Percentiles rank a stretch among this genome's conserved stretches.
These are phyloP conservation scores for Cryptococcus amylolentus DNA, from an alignment of 1,284 basidiomycete genomes.

Conservation along the genomic window DNA sequence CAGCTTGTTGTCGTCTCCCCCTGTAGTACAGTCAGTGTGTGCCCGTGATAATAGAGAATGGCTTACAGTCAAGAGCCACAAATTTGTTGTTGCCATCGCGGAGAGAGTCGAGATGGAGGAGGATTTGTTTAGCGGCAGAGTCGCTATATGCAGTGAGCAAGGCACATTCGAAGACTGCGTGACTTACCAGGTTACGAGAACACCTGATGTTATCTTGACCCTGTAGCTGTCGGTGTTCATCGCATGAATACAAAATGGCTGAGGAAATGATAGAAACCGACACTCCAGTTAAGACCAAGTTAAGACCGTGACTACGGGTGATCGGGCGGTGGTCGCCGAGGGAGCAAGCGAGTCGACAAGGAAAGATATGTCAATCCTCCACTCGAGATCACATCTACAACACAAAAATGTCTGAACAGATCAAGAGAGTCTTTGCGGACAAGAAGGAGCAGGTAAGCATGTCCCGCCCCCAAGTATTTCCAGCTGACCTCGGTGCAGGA, in stretches of 20 bases:
- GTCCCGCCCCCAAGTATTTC: background rate
- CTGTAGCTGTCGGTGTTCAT: slow-evolving; percentile 20
- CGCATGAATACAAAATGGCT: no score
- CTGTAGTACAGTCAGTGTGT: background rate
- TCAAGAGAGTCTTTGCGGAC: slow-evolving; percentile 68
- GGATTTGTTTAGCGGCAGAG: slow-evolving; percentile 46
- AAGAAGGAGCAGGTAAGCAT: slow-evolving; percentile 64
- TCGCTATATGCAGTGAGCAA: slow-evolving; percentile 23
- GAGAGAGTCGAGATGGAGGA: slow-evolving; percentile 36
- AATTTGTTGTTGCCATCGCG: slow-evolving; percentile 38
- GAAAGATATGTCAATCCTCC: no score
- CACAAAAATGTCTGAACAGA: slow-evolving; percentile 62
- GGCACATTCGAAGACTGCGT: background rate
- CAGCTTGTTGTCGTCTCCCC: slow-evolving; percentile 42
- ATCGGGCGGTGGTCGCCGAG: no score
- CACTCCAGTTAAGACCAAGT: no score
- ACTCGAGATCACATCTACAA: background rate
- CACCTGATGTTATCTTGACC: slow-evolving; percentile 26
- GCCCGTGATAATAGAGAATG: background rate
- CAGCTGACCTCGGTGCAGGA: slow-evolving; percentile 4
- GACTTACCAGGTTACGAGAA: slow-evolving; percentile 33
- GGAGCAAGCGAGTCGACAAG: no score
- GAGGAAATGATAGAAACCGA: no score
- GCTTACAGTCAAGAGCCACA: slow-evolving; percentile 38
- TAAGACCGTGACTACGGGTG: no score